These are phyloP conservation scores for Metschnikowia baotianmanensis DNA, from an alignment of 805 yeast genomes.

Conservation along the genomic window DNA sequence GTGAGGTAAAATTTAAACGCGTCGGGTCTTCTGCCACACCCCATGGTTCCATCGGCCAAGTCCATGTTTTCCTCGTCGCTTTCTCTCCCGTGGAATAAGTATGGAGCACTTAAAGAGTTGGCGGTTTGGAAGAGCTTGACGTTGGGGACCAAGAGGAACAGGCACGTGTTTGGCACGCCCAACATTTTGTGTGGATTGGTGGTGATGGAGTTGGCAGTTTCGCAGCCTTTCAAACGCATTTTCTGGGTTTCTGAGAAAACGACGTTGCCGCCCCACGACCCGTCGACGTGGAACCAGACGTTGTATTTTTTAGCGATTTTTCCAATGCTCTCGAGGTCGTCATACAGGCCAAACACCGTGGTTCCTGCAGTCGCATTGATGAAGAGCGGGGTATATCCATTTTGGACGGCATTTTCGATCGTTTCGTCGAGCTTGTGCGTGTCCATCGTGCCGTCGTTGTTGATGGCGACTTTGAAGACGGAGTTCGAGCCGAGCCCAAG, in stretches of 20 bases:
- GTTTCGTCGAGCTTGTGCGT: constrained; percentile 43
- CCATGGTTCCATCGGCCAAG: constrained; percentile 88
- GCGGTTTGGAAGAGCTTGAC: constrained; percentile 63
- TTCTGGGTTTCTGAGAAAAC: constrained; percentile 55
- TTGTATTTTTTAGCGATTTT: constrained; percentile 50
- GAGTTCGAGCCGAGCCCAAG: constrained; percentile 64
- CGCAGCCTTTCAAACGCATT: constrained; percentile 53
- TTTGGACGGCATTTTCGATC: constrained; percentile 41
- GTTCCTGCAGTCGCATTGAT: constrained; percentile 87
- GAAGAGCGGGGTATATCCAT: constrained; percentile 72
- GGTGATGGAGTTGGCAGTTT: constrained; percentile 72
- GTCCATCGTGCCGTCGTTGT: constrained; percentile 55
- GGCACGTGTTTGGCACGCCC: constrained; percentile 80
- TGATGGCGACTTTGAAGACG: constrained; percentile 63
- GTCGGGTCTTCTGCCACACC: constrained; percentile 86
- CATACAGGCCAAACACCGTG: constrained; percentile 83
- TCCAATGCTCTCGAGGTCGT: constrained; percentile 58
- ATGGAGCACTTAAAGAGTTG: constrained; percentile 77
- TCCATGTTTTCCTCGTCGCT: constrained; percentile 61
- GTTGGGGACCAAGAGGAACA: constrained; percentile 72
- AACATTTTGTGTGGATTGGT: constrained; percentile 85
- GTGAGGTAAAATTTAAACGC: constrained; percentile 73
- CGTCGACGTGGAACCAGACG: constrained; percentile 84
- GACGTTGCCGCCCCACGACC: constrained; percentile 89
- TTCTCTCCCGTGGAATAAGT: constrained; percentile 63